phyloP scores from a whole-genome alignment of 495 filamentous ascomycete species.

The Lophium mytilinum region DNA sequence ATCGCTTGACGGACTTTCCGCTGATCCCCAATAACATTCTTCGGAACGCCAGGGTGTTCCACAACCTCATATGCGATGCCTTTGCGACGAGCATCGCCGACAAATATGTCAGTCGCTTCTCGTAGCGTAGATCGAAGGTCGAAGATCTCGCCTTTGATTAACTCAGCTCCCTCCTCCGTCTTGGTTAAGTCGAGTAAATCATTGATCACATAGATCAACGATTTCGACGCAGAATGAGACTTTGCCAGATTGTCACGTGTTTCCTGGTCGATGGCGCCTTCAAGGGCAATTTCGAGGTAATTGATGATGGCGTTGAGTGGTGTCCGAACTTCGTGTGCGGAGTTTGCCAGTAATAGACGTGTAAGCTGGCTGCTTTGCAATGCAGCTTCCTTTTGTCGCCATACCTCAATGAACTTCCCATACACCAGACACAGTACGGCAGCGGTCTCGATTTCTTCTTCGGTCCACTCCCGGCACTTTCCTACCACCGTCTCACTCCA shows the following conservation, averaged over 20 bases:
- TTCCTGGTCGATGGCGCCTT: constrained; percentile 72
- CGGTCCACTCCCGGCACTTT: constrained; percentile 67
- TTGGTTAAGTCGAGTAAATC: constrained; percentile 90
- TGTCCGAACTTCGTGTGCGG: constrained; percentile 90
- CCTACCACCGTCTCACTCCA: constrained; percentile 73
- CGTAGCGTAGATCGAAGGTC: constrained; percentile 62
- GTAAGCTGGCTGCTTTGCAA: constrained; percentile 78
- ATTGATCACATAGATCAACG: constrained; percentile 91
- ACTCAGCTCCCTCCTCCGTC: constrained; percentile 68
- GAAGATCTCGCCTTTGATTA: constrained; percentile 78
- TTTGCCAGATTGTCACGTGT: constrained; percentile 79
- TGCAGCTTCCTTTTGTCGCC: constrained; percentile 84
- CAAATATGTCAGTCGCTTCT: constrained; percentile 69
- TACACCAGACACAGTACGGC: constrained; percentile 86
- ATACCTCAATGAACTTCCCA: constrained; percentile 86
- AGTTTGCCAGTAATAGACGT: constrained; percentile 75
- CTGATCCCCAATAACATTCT: constrained; percentile 68
- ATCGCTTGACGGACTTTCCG: constrained; percentile 72
- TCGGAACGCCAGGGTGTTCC: constrained; percentile 62
- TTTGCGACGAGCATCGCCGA: constrained; percentile 68
- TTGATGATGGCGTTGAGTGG: constrained; percentile 96
- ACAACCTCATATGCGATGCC: constrained; percentile 58
- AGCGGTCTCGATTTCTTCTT: constrained; percentile 76
- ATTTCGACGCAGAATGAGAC: constrained; percentile 94
- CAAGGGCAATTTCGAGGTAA: constrained; percentile 87